A percentile compares a stretch with the other conserved stretches of the same genome.
Evolutionary conservation across 2,329 filamentous ascomycete species (phyloP).

Genomic region (Albifimbria verrucaria): DNA sequence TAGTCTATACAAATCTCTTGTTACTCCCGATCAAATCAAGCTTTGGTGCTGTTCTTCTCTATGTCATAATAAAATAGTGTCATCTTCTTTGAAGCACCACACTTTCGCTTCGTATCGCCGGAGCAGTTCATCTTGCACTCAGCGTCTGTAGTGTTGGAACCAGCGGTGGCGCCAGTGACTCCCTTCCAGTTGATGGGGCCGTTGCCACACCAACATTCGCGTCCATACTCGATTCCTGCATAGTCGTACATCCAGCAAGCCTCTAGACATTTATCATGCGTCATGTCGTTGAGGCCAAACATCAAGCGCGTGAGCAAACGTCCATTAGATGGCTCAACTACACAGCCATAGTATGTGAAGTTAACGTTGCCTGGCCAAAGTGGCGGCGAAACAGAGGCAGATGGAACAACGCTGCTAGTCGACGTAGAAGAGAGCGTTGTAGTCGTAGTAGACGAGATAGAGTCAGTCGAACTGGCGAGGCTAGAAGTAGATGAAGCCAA

Average conservation of each 20-base stretch:
- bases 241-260: conserved; percentile 2
- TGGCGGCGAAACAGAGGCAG: not conserved
- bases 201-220: conserved; percentile 2
- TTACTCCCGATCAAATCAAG: too few relatives aligned
- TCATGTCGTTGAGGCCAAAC: not conserved
- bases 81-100: not conserved
- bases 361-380: conserved; percentile 2
- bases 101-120: conserved; percentile 1
- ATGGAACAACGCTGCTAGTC: not conserved
- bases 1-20: too few relatives aligned
- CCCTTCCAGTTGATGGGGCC: conserved; percentile 1
- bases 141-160: not conserved
- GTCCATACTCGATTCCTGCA: conserved; percentile 1
- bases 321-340: not conserved
- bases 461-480: not conserved
- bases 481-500: not conserved
- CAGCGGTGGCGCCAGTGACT: not conserved
- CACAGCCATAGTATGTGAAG: conserved; percentile 3
- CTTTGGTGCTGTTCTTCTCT: not conserved
- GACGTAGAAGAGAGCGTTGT: not conserved
- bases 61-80: not conserved
- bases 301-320: not conserved
- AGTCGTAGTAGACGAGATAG: not conserved
- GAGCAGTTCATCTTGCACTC: conserved; percentile 2
- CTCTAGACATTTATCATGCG: conserved; percentile 1